Conservation (phyloP, 2,329 filamentous ascomycete genomes). For the Colletotrichum ledebouriae region DNA sequence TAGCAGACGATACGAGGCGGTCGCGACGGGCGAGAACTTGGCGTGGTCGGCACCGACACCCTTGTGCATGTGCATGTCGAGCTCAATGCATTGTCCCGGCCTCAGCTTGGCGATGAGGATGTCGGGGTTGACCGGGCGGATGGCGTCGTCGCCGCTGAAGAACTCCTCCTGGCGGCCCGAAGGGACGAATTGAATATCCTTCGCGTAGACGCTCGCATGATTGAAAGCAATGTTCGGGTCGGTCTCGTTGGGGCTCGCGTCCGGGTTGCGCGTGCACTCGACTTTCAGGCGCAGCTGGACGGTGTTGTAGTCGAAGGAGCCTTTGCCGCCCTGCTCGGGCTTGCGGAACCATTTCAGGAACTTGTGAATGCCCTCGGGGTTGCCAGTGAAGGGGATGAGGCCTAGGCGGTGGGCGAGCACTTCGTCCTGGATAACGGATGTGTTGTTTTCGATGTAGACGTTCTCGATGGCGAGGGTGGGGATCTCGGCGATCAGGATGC, state of each 20-base stretch:
- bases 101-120: constrained; percentile 95
- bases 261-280: constrained; percentile 82
- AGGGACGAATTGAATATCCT: constrained; percentile 81
- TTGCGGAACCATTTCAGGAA: constrained; percentile 88
- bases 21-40: constrained; percentile 97
- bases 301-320: constrained; percentile 86
- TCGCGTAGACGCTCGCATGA: constrained; percentile 86
- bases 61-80: constrained; percentile 95
- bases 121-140: constrained; percentile 87
- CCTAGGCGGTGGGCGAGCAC: constrained; percentile 92
- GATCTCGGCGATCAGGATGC: constrained; percentile 94
- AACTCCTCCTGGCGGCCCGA: constrained; percentile 76
- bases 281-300: constrained; percentile 82
- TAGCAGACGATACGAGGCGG: constrained; percentile 91
- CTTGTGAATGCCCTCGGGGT: constrained; percentile 78
- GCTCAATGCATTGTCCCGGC: constrained; percentile 86
- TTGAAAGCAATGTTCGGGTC: constrained; percentile 89
- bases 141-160: constrained; percentile 77
- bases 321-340: constrained; percentile 72
- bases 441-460: constrained; percentile 96
- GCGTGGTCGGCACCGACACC: constrained; percentile 94
- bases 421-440: constrained; percentile 97
- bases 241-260: constrained; percentile 78
- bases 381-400: constrained; percentile 88
- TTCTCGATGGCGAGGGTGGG: constrained; percentile 94